Conservation (phyloP, 768 basidiomycete genomes). For the Tricholoma saponaceum region DNA sequence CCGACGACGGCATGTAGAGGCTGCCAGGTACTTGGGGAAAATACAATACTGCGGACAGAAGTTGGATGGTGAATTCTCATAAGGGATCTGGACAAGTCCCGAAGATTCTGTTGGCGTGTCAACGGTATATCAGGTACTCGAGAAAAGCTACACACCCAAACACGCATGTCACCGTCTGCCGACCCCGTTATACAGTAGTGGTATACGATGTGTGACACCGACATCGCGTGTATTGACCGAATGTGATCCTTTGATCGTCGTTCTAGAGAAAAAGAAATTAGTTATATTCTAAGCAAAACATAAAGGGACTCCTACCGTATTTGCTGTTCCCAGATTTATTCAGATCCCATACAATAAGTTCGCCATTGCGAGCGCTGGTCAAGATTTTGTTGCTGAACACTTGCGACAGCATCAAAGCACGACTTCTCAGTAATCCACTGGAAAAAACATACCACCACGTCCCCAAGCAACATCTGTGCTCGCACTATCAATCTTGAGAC, state of each 20-base stretch:
- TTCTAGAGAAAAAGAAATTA: conserved; percentile 35
- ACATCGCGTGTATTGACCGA: conserved; percentile 67
- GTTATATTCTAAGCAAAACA: background rate
- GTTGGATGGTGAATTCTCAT: conserved; percentile 70
- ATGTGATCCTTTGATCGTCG: conserved; percentile 63
- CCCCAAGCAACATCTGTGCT: conserved; percentile 84
- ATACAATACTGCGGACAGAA: conserved; percentile 63
- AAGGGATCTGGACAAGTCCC: conserved; percentile 63
- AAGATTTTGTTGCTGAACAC: conserved; percentile 73
- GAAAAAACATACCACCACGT: conserved; percentile 46
- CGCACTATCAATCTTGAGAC: conserved; percentile 73
- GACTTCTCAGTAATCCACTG: background rate
- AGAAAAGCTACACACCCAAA: conserved; percentile 59
- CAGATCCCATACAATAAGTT: conserved; percentile 81
- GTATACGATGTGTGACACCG: conserved; percentile 62
- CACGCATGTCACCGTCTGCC: conserved; percentile 73
- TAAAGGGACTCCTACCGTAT: conserved; percentile 47
- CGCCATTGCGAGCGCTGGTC: conserved; percentile 78
- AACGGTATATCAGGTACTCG: background rate
- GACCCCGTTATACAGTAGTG: conserved; percentile 78
- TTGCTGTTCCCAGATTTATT: conserved; percentile 63
- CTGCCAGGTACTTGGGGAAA: conserved; percentile 62
- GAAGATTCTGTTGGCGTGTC: conserved; percentile 51
- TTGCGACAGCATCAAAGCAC: conserved; percentile 21
- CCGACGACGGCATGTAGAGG: conserved; percentile 69